A percentile compares a stretch with the other conserved stretches of the same genome.
phyloP scores from a whole-genome alignment of 2,329 filamentous ascomycete species.

The Aureobasidium sp. region DNA sequence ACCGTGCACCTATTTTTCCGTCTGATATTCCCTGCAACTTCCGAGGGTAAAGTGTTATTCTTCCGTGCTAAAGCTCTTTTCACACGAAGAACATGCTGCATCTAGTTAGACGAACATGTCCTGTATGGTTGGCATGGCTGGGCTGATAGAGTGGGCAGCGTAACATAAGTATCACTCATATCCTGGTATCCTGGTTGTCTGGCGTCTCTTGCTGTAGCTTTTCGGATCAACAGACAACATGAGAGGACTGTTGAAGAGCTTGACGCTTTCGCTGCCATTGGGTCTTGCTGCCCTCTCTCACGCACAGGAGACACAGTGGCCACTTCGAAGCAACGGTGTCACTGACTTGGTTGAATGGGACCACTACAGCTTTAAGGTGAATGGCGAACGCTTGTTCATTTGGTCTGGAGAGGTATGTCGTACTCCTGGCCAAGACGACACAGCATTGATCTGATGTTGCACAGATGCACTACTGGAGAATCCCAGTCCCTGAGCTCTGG shows the following conservation, averaged over 20 bases:
- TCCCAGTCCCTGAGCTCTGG: slow-evolving; percentile 46
- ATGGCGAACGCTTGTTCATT: slow-evolving; percentile 46
- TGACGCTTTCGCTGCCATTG: slow-evolving; percentile 1
- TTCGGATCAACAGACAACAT: not conserved
- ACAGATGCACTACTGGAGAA: slow-evolving; percentile 46
- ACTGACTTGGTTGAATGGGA: slow-evolving; percentile 48
- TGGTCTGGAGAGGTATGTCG: slow-evolving; percentile 41
- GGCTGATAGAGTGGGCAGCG: not conserved
- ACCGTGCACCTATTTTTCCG: slow-evolving; percentile 14
- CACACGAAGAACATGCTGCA: not conserved
- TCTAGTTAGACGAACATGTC: not conserved
- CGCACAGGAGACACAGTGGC: slow-evolving; percentile 13
- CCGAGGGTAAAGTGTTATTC: slow-evolving; percentile 8
- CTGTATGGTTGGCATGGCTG: not conserved
- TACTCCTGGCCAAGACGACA: not conserved
- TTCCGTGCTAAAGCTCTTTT: slow-evolving; percentile 3
- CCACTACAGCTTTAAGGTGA: slow-evolving; percentile 47
- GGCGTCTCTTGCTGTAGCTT: not conserved
- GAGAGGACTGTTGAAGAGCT: not conserved
- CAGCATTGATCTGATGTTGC: not conserved
- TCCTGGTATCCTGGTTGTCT: not conserved
- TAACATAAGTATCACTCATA: not conserved
- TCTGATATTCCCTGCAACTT: not conserved
- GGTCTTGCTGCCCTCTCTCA: not conserved
- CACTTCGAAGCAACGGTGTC: slow-evolving; percentile 9